Evolutionary conservation across 306 rosid genomes (phyloP), one percentile per base, ranked within the genome.

Genomic region (Leucaena leucocephala): DNA sequence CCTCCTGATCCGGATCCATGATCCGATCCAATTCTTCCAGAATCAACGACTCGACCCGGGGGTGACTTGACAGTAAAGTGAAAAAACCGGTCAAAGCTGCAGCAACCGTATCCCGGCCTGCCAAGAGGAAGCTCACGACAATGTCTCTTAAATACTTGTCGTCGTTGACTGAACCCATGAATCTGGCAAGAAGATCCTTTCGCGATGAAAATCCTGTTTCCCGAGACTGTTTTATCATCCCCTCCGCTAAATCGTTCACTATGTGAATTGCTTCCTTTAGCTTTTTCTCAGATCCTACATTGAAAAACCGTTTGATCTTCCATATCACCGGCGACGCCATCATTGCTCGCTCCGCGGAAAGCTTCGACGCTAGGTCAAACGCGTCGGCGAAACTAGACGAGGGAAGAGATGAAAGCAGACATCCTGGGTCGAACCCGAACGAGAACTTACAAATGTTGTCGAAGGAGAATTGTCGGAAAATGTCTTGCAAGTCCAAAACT

Each of bases 61-160:
- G 94, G 68, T 86, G 85, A 2, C 78, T 82, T 0, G 98, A 87
- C 2, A 95, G 35, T 40, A 92, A 22, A 12, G 35, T 64, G 52
- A 92, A 95, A 15, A 95, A 80, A 2, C 97, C 88, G 7, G 98
- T 92, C 78, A 95, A 70, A 3, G 78, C 92, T 1, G 98, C 65
- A 0, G 98, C 87, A 2, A 92, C 83, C 0, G 98, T 95, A 80
- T 95, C 98, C 3, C 98, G 88, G 0, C 98, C 98, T 0, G 98
- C 98, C 64, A 95, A 72, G 0, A 92, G 83, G 65, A 95, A 92
- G 84, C 94, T 92, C 0, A 95, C 86, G 0, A 92, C 91, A 0
- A 95, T 92, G 79, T 95, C 98, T n/a, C 97, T 68, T 0, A 95
- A 73, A 27, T 88, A 92, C n/a, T 35, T 3, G 22, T 95, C 93